Evolutionary conservation across 306 rosid genomes (phyloP), one percentile per base, ranked within the genome.

Genomic region (Psophocarpus tetragonolobus): DNA sequence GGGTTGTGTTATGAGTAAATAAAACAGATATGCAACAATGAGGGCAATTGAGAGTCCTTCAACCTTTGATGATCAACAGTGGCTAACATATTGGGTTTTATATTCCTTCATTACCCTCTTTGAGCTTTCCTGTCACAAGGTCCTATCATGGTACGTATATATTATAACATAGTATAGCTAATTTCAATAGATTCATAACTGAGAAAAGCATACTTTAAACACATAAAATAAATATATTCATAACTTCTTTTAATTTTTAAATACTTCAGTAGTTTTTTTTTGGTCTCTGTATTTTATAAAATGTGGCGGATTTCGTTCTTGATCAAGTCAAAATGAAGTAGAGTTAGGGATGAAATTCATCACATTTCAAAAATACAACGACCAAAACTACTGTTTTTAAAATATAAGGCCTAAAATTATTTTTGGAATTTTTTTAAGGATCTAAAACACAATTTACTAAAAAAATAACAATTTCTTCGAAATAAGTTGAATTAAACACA

Each of bases 71-170:
- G 93, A 90, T 82, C 97, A 88, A 53, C 96, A 92, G 54, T 90
- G 96, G 97, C 90, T 92, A 47, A 90, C 93, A 3, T 90, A 92
- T 36, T 92, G 97, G 97, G 87, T 92, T 60, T 29, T 90, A 7
- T 88, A 90, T 82, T 92, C 97, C 53, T 78, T 90, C 74, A 75
- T 89, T 41, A 82, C 92, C 75, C 87, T 88, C 50, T 88, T 90
- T 75, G 96, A 92, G 85, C 90, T 90, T 53, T 88, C 88, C 20
- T 83, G 80, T 51, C 68, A 88, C 84, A 86, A 81, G 77, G 66
- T 88, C 67, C 85, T 90, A 5, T 87, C 81, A 63, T 90, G 96
- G 95, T 92, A 89, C 4, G 74, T 72, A 41, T 56, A 23, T 32
- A 41, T 24, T 44, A 68, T 45, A 39, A 12, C 53, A 66, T 41